Base-by-base conservation (phyloP, 1,139 yeast species). In the Yamadazyma pseudoaaseri region DNA sequence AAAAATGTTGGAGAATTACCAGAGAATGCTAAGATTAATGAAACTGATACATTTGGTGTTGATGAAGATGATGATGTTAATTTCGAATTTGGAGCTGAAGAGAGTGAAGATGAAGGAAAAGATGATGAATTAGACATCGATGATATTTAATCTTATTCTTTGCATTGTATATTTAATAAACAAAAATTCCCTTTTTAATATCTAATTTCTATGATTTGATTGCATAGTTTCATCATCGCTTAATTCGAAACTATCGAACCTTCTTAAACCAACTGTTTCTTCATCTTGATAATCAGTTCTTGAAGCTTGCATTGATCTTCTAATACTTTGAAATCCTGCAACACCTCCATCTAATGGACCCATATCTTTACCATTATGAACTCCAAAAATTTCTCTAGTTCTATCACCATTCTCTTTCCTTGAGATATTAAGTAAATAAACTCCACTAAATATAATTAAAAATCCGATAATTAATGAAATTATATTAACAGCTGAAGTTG, bases 21-120 rank as follows among this genome's bases (percentile, higher is more conserved):
- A 40, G 95, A 92, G 64, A 77, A 81, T 49, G 97, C 98, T 45
- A 86, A 89, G 73, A 94, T 94, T 64, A 90, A 92, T 67, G 98
- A 94, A 73, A 87, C 96, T 47, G 97, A 92, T 62, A 89, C 96
- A 45, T 90, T 89, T 58, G 97, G 96, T 57, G 94, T 83, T 58
- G 97, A 89, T 50, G 95, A 90, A 36, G 98, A 90, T 45, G 97
- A 90, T 50, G 98, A 92, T 54, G 95, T 90, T 62, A 92, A 92
- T 79, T 90, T 94, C 65, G 98, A 94, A 70, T 94, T 94, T 65
- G 98, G 97, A 62, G 92, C 86, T 56, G 97, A 89, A 46, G 94
- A 87, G 43, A 87, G 78, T 41, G 83, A 74, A 35, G 90, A 79
- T 11, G 87, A 79, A 6, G 90, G 76, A 27, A 94, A 77, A 16